Base-by-base conservation (phyloP, 169 alveolate genomes). In the Blepharisma undulans region DNA sequence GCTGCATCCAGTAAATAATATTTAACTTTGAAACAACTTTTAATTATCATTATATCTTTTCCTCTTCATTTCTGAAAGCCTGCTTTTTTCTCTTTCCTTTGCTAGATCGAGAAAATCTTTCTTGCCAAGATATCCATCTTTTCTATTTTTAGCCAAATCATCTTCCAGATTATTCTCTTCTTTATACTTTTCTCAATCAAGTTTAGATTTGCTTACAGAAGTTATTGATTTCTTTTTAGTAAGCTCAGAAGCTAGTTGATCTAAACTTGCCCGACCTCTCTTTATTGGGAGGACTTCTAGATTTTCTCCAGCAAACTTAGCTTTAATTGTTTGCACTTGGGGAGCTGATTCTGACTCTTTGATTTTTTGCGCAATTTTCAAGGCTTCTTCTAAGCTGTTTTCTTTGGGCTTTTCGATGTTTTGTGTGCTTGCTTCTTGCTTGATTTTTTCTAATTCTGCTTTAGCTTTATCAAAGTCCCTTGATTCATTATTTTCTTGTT, bases 171-270 rank as follows among this genome's bases (percentile, higher is more conserved):
- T 90, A 10, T 91, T 80, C 71, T 91, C 90, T 32, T 91, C 90
- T 25, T 90, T 91, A 60, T 91, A 91, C 18, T 91, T 91, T 5
- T 81, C 84, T 94, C 95, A 93, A 34, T 93, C 95, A 12, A 88
- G 19, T 36, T 89, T 87, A 6, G 95, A 87, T 72, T 93, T 93
- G 60, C 79, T 88, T 10, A 93, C 61, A 1, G 60, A 66, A 84
- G 91, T 93, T 5, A 93, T 22, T 25, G 33, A 21, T 59, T 82
- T 82, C 72, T 22, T 32, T 59, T 82, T 82, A 25, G 29, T 82
- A 29, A 33, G 76, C 25, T 82, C 89, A 30, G 78, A 21, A 22
- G 60, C 33, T 16, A 82, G 22, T 30, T 82, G 74, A 22, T 82
- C 89, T 36, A 82, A 30, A n/a, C 89, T 82, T 32, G 89, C 33